Percentiles rank a stretch among this genome's conserved stretches.
Conservation (phyloP, 1,284 basidiomycete genomes). For the Irpex lacteus region DNA sequence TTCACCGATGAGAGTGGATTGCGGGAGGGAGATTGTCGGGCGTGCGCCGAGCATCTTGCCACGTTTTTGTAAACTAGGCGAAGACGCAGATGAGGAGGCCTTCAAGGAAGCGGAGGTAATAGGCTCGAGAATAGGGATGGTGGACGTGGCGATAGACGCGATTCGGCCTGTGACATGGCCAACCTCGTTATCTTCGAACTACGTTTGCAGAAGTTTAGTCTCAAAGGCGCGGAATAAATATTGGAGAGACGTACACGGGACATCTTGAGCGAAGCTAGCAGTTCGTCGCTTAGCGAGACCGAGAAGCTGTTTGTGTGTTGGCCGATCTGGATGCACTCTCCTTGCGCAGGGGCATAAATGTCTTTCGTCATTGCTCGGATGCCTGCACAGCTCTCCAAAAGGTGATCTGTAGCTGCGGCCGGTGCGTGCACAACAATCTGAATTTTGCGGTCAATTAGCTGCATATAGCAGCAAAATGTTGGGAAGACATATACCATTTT, state of each 20-base stretch:
- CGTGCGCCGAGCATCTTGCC: slow-evolving; percentile 59
- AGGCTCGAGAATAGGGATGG: slow-evolving; percentile 67
- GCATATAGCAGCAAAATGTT: neutral
- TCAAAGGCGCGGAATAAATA: neutral
- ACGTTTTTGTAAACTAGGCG: slow-evolving; percentile 24
- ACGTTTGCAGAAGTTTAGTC: slow-evolving; percentile 1
- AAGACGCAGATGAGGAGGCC: slow-evolving; percentile 23
- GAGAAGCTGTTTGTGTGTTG: slow-evolving; percentile 96
- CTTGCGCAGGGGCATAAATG: slow-evolving; percentile 75
- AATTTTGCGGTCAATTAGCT: slow-evolving; percentile 1
- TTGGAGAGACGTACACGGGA: slow-evolving; percentile 64
- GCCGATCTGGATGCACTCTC: slow-evolving; percentile 84
- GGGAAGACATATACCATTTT: slow-evolving; percentile 70
- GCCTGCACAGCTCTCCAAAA: slow-evolving; percentile 78
- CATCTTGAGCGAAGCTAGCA: slow-evolving; percentile 81
- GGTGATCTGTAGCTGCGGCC: slow-evolving; percentile 59
- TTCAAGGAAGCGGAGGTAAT: slow-evolving; percentile 19
- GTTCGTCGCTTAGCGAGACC: slow-evolving; percentile 87
- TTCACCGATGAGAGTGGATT: slow-evolving; percentile 94
- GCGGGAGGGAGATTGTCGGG: slow-evolving; percentile 60
- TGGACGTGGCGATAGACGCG: slow-evolving; percentile 77
- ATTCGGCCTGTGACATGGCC: slow-evolving; percentile 88
- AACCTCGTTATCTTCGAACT: slow-evolving; percentile 98
- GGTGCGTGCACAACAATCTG: slow-evolving; percentile 89
- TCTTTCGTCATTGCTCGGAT: slow-evolving; percentile 89